A percentile compares a stretch with the other conserved stretches of the same genome.
Conservation (phyloP, 2,329 filamentous ascomycete genomes). For the Zopfia rhizophila region DNA sequence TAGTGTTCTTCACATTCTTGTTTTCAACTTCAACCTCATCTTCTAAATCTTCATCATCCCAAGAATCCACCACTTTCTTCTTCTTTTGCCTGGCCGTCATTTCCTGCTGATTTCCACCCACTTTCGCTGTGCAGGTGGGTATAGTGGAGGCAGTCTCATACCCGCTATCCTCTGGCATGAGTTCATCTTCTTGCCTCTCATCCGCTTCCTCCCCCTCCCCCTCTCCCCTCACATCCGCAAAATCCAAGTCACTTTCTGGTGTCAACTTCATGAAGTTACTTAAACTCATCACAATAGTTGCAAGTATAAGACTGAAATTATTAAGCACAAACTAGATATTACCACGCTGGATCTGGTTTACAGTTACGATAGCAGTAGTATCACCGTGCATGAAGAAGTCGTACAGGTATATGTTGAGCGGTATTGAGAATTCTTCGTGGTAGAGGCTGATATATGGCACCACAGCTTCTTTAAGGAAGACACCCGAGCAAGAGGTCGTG, state of each 20-base stretch:
- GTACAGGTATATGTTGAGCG: slow-evolving; percentile 74
- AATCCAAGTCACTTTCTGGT: slow-evolving; percentile 57
- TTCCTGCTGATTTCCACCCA: slow-evolving; percentile 44
- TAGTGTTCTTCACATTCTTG: slow-evolving; percentile 31
- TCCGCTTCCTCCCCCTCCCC: slow-evolving; percentile 63
- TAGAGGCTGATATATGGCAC: slow-evolving; percentile 75
- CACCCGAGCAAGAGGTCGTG: slow-evolving; percentile 69
- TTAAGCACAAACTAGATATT: slow-evolving; percentile 80
- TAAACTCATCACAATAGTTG: slow-evolving; percentile 76
- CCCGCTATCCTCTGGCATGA: slow-evolving; percentile 40
- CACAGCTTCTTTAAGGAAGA: slow-evolving; percentile 79
- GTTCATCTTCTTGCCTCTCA: slow-evolving; percentile 55
- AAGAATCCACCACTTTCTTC: slow-evolving; percentile 52
- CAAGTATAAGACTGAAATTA: slow-evolving; percentile 71
- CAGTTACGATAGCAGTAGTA: slow-evolving; percentile 66
- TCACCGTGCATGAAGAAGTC: slow-evolving; percentile 83
- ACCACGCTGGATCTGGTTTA: slow-evolving; percentile 72
- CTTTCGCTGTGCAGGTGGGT: slow-evolving; percentile 32
- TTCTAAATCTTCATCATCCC: slow-evolving; percentile 52
- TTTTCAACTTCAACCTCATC: slow-evolving; percentile 45
- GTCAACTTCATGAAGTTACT: slow-evolving; percentile 66
- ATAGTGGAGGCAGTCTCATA: slow-evolving; percentile 35
- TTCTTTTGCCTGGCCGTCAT: slow-evolving; percentile 51
- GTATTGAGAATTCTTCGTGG: slow-evolving; percentile 64
- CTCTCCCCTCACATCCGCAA: slow-evolving; percentile 63